Evolutionary conservation across 441 rosid species (phyloP).

Genomic region (Adansonia rubrostipa): DNA sequence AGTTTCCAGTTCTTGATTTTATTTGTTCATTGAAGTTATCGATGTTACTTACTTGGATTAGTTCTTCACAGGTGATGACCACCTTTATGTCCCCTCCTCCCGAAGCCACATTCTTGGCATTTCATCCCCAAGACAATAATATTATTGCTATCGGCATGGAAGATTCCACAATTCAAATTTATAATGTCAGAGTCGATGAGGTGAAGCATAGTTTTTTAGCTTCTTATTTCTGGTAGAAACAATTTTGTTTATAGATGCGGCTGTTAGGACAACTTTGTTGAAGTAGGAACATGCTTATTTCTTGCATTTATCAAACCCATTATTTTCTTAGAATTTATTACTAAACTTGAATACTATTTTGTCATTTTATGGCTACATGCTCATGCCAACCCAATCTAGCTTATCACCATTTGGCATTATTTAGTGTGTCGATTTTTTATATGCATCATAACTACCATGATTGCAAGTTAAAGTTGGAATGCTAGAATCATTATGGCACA

Average conservation of each 20-base stretch:
- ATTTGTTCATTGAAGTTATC: conserved; percentile 3
- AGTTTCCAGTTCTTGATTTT: neutral
- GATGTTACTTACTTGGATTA: conserved; percentile 17
- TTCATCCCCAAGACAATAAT: conserved; percentile 89
- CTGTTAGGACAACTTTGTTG: neutral
- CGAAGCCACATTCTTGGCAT: conserved; percentile 78
- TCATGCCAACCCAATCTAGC: neutral
- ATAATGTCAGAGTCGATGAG: conserved; percentile 89
- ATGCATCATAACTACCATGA: neutral
- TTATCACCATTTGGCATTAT: neutral
- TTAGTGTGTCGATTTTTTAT: neutral
- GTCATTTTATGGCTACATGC: conserved; percentile 2
- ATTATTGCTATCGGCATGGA: conserved; percentile 91
- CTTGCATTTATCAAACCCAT: conserved; percentile 1
- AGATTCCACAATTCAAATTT: conserved; percentile 78
- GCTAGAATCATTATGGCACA: neutral
- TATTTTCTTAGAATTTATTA: neutral
- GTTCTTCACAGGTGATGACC: conserved; percentile 67
- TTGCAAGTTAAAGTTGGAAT: neutral
- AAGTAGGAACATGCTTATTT: neutral
- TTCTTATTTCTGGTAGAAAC: neutral
- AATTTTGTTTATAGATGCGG: neutral
- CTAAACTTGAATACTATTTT: neutral
- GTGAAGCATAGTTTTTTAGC: conserved; percentile 39
- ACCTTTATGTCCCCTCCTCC: conserved; percentile 89